Evolutionary conservation across 139 green algal species (phyloP), one percentile per base, ranked within the genome.

Genomic region (Chara braunii): DNA sequence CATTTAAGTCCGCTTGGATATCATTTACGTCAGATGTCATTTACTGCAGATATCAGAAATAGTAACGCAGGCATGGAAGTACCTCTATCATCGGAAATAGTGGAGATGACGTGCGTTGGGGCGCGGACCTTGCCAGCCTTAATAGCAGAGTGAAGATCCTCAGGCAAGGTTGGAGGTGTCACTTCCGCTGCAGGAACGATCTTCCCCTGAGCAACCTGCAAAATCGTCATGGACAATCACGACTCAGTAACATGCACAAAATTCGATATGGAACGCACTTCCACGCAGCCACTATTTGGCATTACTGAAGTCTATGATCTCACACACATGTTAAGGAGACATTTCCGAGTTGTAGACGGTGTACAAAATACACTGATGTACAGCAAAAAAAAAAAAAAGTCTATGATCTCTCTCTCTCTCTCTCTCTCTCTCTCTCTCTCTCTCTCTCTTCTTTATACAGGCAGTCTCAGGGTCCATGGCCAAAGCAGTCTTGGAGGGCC

Each of bases 81-180:
- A 74, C 90, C 89, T 22, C 90, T 72, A 79, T 96, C 90, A 61
- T 96, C 90, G 60, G 84, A 95, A 51, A 96, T 96, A 64, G 84
- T 90, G 31, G 74, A 88, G 36, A 96, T 84, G 29, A 96, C 82
- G 72, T 95, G 84, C 0, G 90, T 97, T 31, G 90, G 89, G 29
- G 83, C 83, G 18, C 90, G 85, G 57, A 95, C 88, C 79, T 89
- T 87, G 50, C 89, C 89, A 0, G 79, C 72, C 63, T 89, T 91
- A 44, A 89, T 84, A 22, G 89, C 89, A 0, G 69, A 64, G 0
- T 76, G 61, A 11, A 95, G 80, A 75, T 95, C 89, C 75, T 87
- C 74, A 1, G 85, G 87, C 40, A 90, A 78, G 23, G 63, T 35
- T 0, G 87, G 85, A 40, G 84, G 80, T 44, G 74, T 43, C 8